Percentiles rank a stretch among this genome's conserved stretches.
Conservation (phyloP, 73 alveolate genomes). For the Paramecium octaurelia region DNA sequence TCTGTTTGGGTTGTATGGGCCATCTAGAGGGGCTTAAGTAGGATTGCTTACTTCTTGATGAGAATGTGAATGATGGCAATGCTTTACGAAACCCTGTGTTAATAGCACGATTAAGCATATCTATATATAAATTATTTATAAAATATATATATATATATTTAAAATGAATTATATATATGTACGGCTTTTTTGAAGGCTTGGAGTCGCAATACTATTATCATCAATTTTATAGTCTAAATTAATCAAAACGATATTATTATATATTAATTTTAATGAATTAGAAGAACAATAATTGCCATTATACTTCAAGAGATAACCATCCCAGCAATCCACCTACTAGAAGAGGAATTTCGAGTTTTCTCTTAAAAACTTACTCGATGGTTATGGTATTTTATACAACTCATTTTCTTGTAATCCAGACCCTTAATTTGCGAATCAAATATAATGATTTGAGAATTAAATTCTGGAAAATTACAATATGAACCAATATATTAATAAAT, state of each 20-base stretch:
- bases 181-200: neutral
- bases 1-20: slow-evolving; percentile 91
- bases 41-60: neutral
- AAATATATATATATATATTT: neutral
- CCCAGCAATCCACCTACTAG: neutral
- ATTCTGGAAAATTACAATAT: neutral
- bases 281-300: neutral
- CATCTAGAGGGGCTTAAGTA: slow-evolving; percentile 41
- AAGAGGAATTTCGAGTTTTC: neutral
- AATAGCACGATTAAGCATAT: neutral
- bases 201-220: neutral
- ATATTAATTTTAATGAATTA: neutral
- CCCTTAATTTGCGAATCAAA: neutral
- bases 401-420: neutral
- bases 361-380: neutral
- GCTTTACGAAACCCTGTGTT: neutral
- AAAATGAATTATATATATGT: neutral
- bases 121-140: slow-evolving; percentile 16
- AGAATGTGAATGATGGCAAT: neutral
- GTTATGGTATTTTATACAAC: neutral
- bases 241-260: neutral
- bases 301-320: neutral
- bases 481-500: neutral
- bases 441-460: neutral
- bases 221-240: neutral